Evolutionary conservation across 768 basidiomycete species (phyloP), one percentile per base, ranked within the genome.

Genomic region (Amanita pallidorosea): DNA sequence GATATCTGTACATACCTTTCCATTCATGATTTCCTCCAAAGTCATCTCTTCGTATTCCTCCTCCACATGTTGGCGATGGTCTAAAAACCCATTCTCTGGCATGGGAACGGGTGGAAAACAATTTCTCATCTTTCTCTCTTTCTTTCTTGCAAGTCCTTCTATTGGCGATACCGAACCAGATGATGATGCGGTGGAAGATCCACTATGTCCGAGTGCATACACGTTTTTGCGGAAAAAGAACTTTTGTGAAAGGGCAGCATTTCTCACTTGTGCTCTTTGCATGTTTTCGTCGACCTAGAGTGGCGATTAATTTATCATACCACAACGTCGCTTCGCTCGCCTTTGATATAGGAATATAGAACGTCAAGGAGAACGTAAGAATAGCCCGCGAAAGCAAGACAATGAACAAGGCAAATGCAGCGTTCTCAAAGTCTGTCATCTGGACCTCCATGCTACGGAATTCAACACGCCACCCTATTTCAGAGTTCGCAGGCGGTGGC

Each of bases 391-490:
- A 95, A 7, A 99, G 74, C 25, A 99, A 79, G 12, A 98, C 94
- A 46, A 95, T 77, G 67, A 99, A 98, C 40, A 97, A 80, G 31
- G 92, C 81, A 64, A 92, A 97, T 5, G 96, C 93, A 1, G 96
- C 96, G 63, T 99, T 99, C 70, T 98, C 96, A 60, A 93, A 99
- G 68, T 99, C 96, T 7, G 96, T 98, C 63, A 97, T 79, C 61
- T 98, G 96, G 2, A 98, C 93, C 65, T 99, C 96, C 96, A 98
- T 98, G 63, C 88, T 91, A 52, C 96, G 76, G 68, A 99, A 99
- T 64, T 99, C 96, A 4, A 98, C 95, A 36, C 96, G 77, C 96
- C 96, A 99, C 29, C 95, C 96, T 49, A 98, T 97, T 6, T 81
- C 65, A 5, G 95, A 92, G 49, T 88, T 83, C 4, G 89, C 84